Base-by-base conservation (phyloP, 257 asterid species). In the Forsythia suspensa region DNA sequence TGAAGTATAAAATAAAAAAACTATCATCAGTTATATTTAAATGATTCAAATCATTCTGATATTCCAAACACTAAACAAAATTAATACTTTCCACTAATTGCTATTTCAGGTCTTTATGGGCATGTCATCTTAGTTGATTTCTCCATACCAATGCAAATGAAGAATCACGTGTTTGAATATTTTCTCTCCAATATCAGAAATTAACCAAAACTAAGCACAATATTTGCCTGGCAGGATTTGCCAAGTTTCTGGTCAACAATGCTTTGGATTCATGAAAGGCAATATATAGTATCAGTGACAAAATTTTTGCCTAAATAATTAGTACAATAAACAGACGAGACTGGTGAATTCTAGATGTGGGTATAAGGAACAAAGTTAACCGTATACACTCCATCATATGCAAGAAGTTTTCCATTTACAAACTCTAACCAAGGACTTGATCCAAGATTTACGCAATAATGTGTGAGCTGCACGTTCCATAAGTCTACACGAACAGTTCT, bases 41-140 rank as follows among this genome's bases (percentile, higher is more conserved):
- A 38, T 69, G 4, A 37, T 4, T 39, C 40, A 8, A 21, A 15
- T 16, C 36, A 39, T 6, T 16, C 40, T 70, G 12, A 20, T 6
- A 18, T 39, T 70, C 52, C 21, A 70, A 70, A 70, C 6, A 40
- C 74, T 70, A n/a, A 70, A 70, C 10, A n/a, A 73, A 48, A 46
- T 73, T 9, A 21, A 10, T 48, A 12, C 41, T 48, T 20, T 2
- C 29, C 42, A 36, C 77, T 16, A 51, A 48, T 36, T 41, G 8
- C 52, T 43, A 55, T 13, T 18, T 13, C 57, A 48, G n/a, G 55
- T 3, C 36, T 16, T 18, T 24, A 70, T 6, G 37, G 12, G 42
- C n/a, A 10, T 1, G 4, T 16, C n/a, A 71, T 1, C 57, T 71
- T 71, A 42, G 37, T 21, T 20, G 37, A 71, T 71, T 70, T 20